phyloP scores from a whole-genome alignment of 2,329 filamentous ascomycete genomes.

The Penicillium sp. region DNA sequence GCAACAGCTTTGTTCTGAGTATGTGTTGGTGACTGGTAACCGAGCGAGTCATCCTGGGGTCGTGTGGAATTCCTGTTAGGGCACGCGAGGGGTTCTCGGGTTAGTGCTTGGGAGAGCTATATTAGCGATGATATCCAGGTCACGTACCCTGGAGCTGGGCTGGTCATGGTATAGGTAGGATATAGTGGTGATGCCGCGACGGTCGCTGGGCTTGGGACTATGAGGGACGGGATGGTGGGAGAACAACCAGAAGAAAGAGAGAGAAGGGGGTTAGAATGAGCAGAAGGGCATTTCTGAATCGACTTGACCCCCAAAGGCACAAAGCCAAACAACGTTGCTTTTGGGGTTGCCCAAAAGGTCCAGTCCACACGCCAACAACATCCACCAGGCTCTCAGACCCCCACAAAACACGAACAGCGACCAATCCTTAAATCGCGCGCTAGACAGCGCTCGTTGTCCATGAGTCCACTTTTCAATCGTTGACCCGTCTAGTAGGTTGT shows the following conservation, averaged over 20 bases:
- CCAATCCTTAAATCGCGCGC: slow-evolving; percentile 6
- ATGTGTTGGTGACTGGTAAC: not conserved
- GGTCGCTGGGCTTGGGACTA: not conserved
- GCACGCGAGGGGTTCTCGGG: not conserved
- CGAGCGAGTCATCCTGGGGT: not conserved
- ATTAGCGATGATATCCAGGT: not conserved
- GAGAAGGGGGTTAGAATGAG: not conserved
- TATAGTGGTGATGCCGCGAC: slow-evolving; percentile 1
- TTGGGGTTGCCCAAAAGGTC: slow-evolving; percentile 1
- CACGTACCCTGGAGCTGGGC: not conserved
- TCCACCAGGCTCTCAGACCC: slow-evolving; percentile 13
- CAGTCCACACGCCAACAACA: not conserved
- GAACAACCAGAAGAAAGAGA: not conserved
- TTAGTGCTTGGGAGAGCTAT: not conserved
- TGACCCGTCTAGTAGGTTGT: not conserved
- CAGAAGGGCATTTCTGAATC: not conserved
- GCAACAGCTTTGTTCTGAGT: not conserved
- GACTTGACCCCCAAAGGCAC: not conserved
- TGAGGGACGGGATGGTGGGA: not conserved
- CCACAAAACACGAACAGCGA: not conserved
- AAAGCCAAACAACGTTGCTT: slow-evolving; percentile 1
- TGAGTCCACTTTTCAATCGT: not conserved
- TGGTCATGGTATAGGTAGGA: slow-evolving; percentile 6
- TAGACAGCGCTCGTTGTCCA: not conserved
- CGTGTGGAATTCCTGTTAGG: not conserved